Percentiles rank a stretch among this genome's conserved stretches.
These are phyloP conservation scores for Colletotrichum lindemuthianum DNA, from an alignment of 2,329 filamentous ascomycete genomes.

Conservation along the genomic window DNA sequence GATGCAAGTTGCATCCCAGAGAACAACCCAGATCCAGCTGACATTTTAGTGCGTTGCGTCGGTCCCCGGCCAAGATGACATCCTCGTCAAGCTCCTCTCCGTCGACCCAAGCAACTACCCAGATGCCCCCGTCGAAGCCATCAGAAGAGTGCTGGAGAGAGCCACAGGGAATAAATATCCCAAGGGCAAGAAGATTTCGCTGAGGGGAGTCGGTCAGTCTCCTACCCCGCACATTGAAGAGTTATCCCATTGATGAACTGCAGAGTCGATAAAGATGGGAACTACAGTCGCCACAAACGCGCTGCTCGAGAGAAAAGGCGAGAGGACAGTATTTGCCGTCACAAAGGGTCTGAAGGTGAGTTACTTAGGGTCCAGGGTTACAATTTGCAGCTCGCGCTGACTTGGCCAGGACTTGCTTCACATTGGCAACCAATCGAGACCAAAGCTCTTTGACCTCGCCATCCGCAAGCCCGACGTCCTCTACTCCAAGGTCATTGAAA, in stretches of 20 bases:
- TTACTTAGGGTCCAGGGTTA: rapidly evolving
- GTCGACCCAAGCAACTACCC: conserved; percentile 77
- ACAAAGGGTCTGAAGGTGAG: conserved; percentile 62
- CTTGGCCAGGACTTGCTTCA: conserved; percentile 74
- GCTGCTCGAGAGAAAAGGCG: conserved; percentile 78
- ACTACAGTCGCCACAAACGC: conserved; percentile 84
- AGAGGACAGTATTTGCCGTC: conserved; percentile 72
- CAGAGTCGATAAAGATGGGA: conserved; percentile 79
- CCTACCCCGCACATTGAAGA: rapidly evolving
- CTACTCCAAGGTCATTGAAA: conserved; percentile 75
- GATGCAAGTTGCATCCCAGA: conserved; percentile 69
- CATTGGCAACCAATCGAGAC: conserved; percentile 79
- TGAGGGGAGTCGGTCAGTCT: conserved; percentile 40
- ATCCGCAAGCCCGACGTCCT: conserved; percentile 75
- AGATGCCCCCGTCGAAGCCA: conserved; percentile 79
- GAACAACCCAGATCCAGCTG: conserved; percentile 57
- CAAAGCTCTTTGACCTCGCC: conserved; percentile 77
- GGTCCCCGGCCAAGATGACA: conserved; percentile 58
- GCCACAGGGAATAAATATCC: conserved; percentile 45
- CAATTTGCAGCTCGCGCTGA: neutral
- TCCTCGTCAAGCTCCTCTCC: conserved; percentile 77
- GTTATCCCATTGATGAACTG: neutral
- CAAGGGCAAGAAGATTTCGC: conserved; percentile 39
- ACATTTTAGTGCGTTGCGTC: conserved; percentile 25
- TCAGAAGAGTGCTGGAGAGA: conserved; percentile 58